Base-by-base conservation (phyloP, 129 eudicot genomes). In the Arctium lappa region DNA sequence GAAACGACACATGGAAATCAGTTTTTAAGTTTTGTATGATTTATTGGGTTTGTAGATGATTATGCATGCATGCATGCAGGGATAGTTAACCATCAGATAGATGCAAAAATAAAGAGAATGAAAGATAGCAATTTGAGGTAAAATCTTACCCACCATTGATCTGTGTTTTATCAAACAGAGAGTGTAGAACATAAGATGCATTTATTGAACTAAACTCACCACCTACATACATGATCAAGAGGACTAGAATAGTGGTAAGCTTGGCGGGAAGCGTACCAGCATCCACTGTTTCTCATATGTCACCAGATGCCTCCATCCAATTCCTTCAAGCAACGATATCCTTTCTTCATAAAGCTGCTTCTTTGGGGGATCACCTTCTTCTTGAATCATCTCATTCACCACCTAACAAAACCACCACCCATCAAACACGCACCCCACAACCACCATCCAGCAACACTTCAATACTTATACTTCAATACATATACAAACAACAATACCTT, bases 231-330 rank as follows among this genome's bases (percentile, higher is more conserved):
- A 15, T 15, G 9, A 42, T 1, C 1, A 56, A 13, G 8, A 4
- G 65, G 32, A 12, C 83, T 85, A 95, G 82, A 95, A 95, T 65
- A 95, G 91, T n/a, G 98, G 97, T 37, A 92, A 78, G 77, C 65
- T 44, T 13, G 93, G 83, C 2, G 98, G 98, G 86, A 95, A 95
- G 36, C 97, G 97, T 5, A 95, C 94, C 44, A 89, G 86, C 98
- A 95, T 95, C 98, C 98, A 95, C 68, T 80, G 90, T 80, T 89
- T 94, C 94, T 95, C 97, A 71, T 92, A 92, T 4, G 85, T 75
- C 66, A 90, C 94, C 48, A 95, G 80, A 82, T 95, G 98, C 38
- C 16, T 70, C 98, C 98, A 95, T 34, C 93, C 97, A 12, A 91
- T 88, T 80, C 91, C 85, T 37, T 87, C 86, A 22, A 95, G 90